Percentiles rank a stretch among this genome's conserved stretches.
These are phyloP conservation scores for Eucalyptus sp. DNA, from an alignment of 345 rosid species.

Conservation along the genomic window DNA sequence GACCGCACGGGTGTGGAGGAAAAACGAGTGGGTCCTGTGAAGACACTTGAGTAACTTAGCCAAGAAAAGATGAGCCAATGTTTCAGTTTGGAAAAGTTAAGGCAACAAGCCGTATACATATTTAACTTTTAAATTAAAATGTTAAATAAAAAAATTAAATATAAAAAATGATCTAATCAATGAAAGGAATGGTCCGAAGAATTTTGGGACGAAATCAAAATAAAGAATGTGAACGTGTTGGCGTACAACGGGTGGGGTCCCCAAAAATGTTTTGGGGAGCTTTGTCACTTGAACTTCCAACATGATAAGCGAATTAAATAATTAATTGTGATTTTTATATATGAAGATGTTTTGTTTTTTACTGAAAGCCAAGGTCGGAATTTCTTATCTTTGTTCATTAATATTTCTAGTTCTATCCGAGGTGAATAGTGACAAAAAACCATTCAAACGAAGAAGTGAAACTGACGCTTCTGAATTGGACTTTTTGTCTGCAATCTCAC, in stretches of 20 bases:
- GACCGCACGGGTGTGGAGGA: conserved; percentile 48
- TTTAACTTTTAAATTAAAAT: not conserved
- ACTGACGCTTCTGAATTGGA: not conserved
- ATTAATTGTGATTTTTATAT: not conserved
- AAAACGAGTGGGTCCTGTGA: conserved; percentile 2
- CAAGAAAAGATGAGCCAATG: not conserved
- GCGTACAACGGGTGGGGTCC: not conserved
- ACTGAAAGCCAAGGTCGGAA: not conserved
- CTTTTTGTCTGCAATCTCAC: not conserved
- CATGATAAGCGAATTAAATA: not conserved
- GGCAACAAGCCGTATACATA: not conserved
- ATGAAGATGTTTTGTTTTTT: not conserved
- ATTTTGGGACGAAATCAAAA: not conserved
- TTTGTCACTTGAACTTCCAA: conserved; percentile 25
- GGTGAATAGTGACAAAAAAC: not conserved
- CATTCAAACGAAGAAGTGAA: not conserved
- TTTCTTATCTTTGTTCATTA: not conserved
- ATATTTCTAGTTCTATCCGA: not conserved
- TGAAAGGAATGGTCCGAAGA: not conserved
- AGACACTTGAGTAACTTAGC: not conserved
- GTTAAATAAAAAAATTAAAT: not conserved
- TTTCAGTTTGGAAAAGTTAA: not conserved
- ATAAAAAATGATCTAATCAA: not conserved
- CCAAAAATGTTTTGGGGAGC: conserved; percentile 26
- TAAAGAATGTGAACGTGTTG: not conserved